phyloP scores from a whole-genome alignment of 257 asterid species.

The Ilex aquifolium region DNA sequence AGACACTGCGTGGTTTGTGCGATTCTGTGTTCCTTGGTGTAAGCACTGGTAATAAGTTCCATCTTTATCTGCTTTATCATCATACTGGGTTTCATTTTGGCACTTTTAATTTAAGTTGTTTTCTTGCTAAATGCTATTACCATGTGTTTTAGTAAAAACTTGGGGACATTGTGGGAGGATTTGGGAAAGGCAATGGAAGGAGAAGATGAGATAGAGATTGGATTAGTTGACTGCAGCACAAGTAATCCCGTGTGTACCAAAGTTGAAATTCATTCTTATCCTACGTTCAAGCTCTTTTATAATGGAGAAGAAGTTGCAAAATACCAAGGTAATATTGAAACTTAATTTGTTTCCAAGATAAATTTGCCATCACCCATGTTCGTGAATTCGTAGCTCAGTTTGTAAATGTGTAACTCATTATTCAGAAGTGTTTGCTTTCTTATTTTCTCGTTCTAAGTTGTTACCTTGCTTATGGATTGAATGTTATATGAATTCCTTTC shows the following conservation, averaged over 20 bases:
- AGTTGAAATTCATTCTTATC: slow-evolving; percentile 93
- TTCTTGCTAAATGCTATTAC: not conserved
- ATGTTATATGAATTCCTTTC: too few species aligned
- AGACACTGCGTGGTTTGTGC: slow-evolving; percentile 93
- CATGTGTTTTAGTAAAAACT: slow-evolving; percentile 54
- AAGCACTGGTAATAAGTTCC: slow-evolving; percentile 77
- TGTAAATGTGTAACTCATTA: too few species aligned
- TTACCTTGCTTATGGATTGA: too few species aligned
- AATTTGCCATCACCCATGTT: too few species aligned
- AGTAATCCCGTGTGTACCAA: slow-evolving; percentile 68
- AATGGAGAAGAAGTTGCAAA: slow-evolving; percentile 86
- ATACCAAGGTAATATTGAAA: slow-evolving; percentile 58
- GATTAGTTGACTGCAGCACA: slow-evolving; percentile 85
- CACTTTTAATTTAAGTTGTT: not conserved
- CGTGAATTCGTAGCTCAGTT: too few species aligned
- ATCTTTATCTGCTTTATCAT: too few species aligned
- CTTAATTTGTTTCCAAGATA: not conserved
- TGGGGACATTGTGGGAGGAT: slow-evolving; percentile 97
- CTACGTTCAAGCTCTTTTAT: slow-evolving; percentile 91
- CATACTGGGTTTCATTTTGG: not conserved
- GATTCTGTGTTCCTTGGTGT: slow-evolving; percentile 99
- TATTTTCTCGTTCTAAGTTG: too few species aligned
- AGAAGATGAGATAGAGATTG: slow-evolving; percentile 93
- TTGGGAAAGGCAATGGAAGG: slow-evolving; percentile 92
- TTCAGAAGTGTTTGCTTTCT: too few species aligned